Base-by-base conservation (phyloP, 2,329 filamentous ascomycete genomes). In the Fusarium duplospermum region DNA sequence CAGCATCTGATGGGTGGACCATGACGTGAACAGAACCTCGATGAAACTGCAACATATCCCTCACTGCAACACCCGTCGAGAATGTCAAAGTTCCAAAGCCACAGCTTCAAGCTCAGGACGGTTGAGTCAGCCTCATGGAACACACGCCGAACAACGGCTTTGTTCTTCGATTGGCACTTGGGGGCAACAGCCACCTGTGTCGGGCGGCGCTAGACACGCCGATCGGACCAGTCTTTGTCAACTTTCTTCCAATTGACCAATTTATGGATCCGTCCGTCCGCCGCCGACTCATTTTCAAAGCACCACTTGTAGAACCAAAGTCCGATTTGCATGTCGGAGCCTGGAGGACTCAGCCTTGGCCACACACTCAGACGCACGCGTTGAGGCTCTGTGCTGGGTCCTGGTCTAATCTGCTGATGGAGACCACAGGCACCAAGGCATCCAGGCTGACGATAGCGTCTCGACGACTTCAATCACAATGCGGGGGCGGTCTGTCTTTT, bases 381-480 rank as follows among this genome's bases (percentile, higher is more conserved):
- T 71, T 73, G 71, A 73, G 71, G 71, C 71, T 73, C 70, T 74
- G 72, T 62, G 35, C 63, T 36, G 24, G 57, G 57, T 18, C 42
- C 67, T 50, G 38, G 62, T 56, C 59, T 22, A 61, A 33, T 64
- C 59, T 67, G 24, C 58, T 64, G 62, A 58, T 45, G 33, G 36
- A 42, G 62, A 54, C 47, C 47, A 71, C 31, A 29, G 56, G 33
- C n/a, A 36, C 35, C 36, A 61, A 58, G 59, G 38, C 57, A 62
- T 33, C 35, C 60, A 50, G 50, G 59, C 69, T 70, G 52, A 67
- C 69, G 62, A 67, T 62, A 52, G 40, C 27, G 47, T 52, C 47
- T 52, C 11, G 50, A 57, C 47, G 40, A 22, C 33, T 18, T 57
- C 35, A 56, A 47, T 61, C 56, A 63, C 50, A 62, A 70, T 62